Evolutionary conservation across 441 rosid species (phyloP), one percentile per base, ranked within the genome.

Genomic region (Gossypium davidsonii): DNA sequence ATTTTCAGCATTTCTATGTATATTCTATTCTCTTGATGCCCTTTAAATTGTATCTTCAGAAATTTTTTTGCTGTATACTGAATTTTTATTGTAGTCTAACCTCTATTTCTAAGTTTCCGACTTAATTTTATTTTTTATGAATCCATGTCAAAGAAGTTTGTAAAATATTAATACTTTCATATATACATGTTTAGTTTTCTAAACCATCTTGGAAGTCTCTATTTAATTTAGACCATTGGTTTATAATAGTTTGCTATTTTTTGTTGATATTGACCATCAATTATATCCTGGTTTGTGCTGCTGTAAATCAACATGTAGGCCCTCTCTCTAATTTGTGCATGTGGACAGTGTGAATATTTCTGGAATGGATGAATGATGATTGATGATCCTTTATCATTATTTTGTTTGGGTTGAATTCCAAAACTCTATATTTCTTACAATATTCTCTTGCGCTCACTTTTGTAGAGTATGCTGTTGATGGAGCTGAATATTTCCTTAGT

Each of bases 381-480:
- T 28, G 44, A 49, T 49, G 25, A 26, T 2, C 71, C 21, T 49
- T 51, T 67, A 2, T 25, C 71, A 49, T 42, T 65, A 8, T 44
- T 26, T 67, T 49, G 20, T 49, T 8, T n/a, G 57, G 59, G 42
- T 67, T 67, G 59, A 26, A 28, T 67, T 67, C 42, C 71, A 49
- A 58, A 23, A 15, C 37, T 14, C 20, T 48, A 0, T 67, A 25
- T 39, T 31, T 25, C 59, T 49, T 67, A 26, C 7, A 9, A 6
- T 62, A 17, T 64, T 34, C 23, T 70, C 37, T 72, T 73, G 60
- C 46, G 12, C 34, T 72, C 66, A 12, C 59, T 74, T 81, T 65
- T 78, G 76, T 86, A 90, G 96, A 83, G 76, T 56, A 55, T 58
- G 69, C 75, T 53, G 79, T 60, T 31, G 77, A 77, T 68, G 76